Percentiles rank a stretch among this genome's conserved stretches.
These are phyloP conservation scores for Aspergillus carlsbadensis DNA, from an alignment of 495 filamentous ascomycete genomes.

Conservation along the genomic window DNA sequence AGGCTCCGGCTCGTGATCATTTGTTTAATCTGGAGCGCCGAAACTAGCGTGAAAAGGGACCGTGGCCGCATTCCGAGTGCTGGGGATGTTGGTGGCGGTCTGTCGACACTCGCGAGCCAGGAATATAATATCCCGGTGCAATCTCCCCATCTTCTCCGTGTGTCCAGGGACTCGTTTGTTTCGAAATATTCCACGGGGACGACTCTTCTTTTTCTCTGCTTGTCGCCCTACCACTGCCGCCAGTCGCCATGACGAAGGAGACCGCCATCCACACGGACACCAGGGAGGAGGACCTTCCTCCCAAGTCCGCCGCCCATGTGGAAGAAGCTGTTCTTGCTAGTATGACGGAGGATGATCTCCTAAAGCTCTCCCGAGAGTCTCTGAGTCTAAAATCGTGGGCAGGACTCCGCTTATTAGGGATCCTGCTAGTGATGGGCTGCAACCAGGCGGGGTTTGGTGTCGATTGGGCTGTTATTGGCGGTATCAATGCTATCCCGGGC, in stretches of 20 bases:
- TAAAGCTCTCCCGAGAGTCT: slow-evolving; percentile 32
- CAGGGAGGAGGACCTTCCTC: slow-evolving; percentile 14
- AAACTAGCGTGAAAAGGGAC: background rate
- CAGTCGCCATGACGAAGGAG: slow-evolving; percentile 8
- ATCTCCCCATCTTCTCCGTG: too few relatives aligned
- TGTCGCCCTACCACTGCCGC: too few relatives aligned
- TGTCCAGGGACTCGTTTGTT: background rate
- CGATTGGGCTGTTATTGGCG: slow-evolving; percentile 44
- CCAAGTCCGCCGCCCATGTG: slow-evolving; percentile 22
- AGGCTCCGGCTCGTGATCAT: slow-evolving; percentile 1
- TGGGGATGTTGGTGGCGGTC: background rate
- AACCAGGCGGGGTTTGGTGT: slow-evolving; percentile 43
- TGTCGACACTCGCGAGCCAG: background rate
- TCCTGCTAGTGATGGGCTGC: slow-evolving; percentile 42
- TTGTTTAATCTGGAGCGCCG: slow-evolving; percentile 6
- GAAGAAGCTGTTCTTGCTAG: slow-evolving; percentile 38
- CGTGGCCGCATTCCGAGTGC: background rate
- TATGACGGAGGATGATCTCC: slow-evolving; percentile 39
- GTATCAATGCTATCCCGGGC: slow-evolving; percentile 30
- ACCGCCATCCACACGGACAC: background rate
- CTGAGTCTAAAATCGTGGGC: slow-evolving; percentile 32
- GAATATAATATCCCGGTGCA: slow-evolving; percentile 1
- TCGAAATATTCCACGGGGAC: background rate
- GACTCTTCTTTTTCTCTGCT: too few relatives aligned
- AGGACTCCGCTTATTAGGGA: slow-evolving; percentile 31